Evolutionary conservation across 163 green algal genomes (phyloP).

Genomic region (Volvox carteri): DNA sequence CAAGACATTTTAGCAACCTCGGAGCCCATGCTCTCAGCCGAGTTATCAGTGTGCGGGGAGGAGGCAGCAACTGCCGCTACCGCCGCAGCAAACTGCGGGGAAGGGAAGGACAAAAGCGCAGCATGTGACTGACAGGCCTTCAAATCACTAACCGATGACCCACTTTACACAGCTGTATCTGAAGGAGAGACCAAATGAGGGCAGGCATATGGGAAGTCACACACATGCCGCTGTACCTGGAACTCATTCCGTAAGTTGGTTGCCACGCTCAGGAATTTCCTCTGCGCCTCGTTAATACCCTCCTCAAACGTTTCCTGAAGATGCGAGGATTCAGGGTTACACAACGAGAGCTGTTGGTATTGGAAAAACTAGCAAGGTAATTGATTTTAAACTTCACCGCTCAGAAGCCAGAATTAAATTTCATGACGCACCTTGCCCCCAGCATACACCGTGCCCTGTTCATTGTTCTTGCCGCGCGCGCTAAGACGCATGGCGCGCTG

Average conservation of each 20-base stretch:
- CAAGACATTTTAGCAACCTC: not conserved
- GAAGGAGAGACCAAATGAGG: too few species aligned
- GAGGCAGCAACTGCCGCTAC: not conserved
- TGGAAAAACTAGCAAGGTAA: too few species aligned
- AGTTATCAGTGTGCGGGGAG: not conserved
- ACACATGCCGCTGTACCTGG: too few species aligned
- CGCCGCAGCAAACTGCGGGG: not conserved
- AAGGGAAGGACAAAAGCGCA: not conserved
- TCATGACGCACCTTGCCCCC: conserved; percentile 62
- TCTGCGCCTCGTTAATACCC: conserved; percentile 64
- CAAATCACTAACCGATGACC: too few species aligned
- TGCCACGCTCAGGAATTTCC: conserved; percentile 62
- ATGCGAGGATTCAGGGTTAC: not conserved
- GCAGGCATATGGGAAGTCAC: too few species aligned
- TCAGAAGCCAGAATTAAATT: too few species aligned
- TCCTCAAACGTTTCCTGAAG: conserved; percentile 67
- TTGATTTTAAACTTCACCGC: too few species aligned
- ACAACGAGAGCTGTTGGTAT: too few species aligned
- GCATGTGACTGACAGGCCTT: too few species aligned
- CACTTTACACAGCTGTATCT: too few species aligned
- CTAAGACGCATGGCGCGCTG: conserved; percentile 67
- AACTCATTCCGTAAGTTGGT: conserved; percentile 45
- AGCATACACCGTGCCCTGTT: conserved; percentile 72
- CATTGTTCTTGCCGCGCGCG: conserved; percentile 62
- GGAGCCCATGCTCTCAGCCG: not conserved